phyloP scores from a whole-genome alignment of 1,284 basidiomycete genomes.

The Pascua sp. region DNA sequence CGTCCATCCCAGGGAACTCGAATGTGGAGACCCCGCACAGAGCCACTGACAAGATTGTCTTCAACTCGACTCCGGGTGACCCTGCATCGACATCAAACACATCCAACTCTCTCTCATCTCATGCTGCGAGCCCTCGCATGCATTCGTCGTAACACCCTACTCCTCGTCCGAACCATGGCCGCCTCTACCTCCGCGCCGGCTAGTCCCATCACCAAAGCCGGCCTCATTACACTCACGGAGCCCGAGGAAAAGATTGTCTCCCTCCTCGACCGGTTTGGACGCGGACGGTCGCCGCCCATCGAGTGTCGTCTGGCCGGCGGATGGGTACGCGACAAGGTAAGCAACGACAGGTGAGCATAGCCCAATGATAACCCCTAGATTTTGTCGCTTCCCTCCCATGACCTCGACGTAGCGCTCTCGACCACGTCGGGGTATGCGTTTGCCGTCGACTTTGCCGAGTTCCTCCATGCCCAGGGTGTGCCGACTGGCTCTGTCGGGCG shows the following conservation, averaged over 20 bases:
- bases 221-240: slow-evolving; percentile 8
- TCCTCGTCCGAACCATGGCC: slow-evolving; percentile 9
- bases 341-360: slow-evolving; percentile 11
- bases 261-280: slow-evolving; percentile 43
- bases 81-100: neutral
- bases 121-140: slow-evolving; percentile 5
- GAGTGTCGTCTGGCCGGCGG: slow-evolving; percentile 86
- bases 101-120: neutral
- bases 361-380: slow-evolving; percentile 57
- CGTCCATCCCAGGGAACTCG: too few relatives aligned
- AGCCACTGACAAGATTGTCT: neutral
- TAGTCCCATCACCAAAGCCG: slow-evolving; percentile 8
- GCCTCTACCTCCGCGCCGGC: neutral
- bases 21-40: slow-evolving; percentile 1
- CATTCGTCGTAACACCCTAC: neutral
- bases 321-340: slow-evolving; percentile 96
- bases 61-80: neutral
- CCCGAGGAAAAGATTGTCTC: slow-evolving; percentile 39
- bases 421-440: slow-evolving; percentile 88
- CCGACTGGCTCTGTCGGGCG: slow-evolving; percentile 63
- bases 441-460: slow-evolving; percentile 73
- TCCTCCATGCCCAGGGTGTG: slow-evolving; percentile 58
- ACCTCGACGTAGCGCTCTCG: slow-evolving; percentile 89
- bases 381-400: slow-evolving; percentile 75
- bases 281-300: slow-evolving; percentile 48